Evolutionary conservation across 768 basidiomycete species (phyloP), one percentile per base, ranked within the genome.

Genomic region (Myochromella boudieri): DNA sequence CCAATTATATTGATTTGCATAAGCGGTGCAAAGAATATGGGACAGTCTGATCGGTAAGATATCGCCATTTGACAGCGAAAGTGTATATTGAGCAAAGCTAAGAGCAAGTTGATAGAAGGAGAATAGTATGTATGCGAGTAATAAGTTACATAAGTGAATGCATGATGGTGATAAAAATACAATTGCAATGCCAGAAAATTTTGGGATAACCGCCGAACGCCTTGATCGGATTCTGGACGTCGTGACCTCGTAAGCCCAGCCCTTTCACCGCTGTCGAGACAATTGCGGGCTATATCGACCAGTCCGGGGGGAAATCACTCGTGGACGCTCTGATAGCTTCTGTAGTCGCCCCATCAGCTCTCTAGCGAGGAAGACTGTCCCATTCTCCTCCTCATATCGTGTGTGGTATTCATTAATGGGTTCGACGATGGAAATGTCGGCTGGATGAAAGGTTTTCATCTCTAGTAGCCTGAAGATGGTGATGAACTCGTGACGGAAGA

Each of bases 401-500:
- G 75, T 66, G 34, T 71, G 63, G 18, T 64, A 64, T 6, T 75
- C 73, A 22, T 76, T 69, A 31, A 84, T 77, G 22, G 64, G 56
- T 58, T 82, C 76, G 18, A 84, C 62, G 44, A 84, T 71, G 48
- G 65, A 68, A 11, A 84, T 70, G 42, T 79, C 72, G 2, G 70
- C 53, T 10, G 78, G 76, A 50, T 83, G 76, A 10, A 80, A 52
- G 2, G 73, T 74, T 34, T 62, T 61, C 36, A 62, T 61, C 55
- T 77, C 70, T 7, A 66, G 61, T 46, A 79, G 75, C 29, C 82
- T 80, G 55, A 84, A 84, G 42, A 84, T 84, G 53, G 77, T 77
- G 60, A 78, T 77, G 52, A 82, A 82, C 61, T 84, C 82, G 57
- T 84, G 80, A 48, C 69, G 71, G 59, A 78, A 80, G 36, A 79